Base-by-base conservation (phyloP, 331 rosid species). In the Telfairia occidentalis region DNA sequence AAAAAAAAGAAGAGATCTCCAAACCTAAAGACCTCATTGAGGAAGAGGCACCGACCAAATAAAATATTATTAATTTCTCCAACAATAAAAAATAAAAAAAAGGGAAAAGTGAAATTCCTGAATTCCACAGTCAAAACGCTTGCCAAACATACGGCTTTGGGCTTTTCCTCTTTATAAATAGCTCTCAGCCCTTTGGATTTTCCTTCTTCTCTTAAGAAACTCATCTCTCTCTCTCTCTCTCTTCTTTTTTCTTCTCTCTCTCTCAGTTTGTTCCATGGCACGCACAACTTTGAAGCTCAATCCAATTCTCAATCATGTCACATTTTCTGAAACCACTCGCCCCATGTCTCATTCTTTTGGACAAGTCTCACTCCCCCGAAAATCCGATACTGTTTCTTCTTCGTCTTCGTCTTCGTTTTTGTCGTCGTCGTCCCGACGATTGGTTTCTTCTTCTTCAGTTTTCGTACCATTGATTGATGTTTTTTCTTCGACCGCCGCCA, bases 1-100 rank as follows among this genome's bases (percentile, higher is more conserved):
- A n/a, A n/a, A n/a, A n/a, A n/a, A n/a, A n/a, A n/a, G n/a, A n/a
- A n/a, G n/a, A n/a, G n/a, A n/a, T n/a, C n/a, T n/a, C 40, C 65
- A 24, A 74, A 45, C 23, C 80, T 59, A 73, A 77, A 67, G 74
- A 40, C 59, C 73, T 21, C 10, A 73, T 13, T n/a, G n/a, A n/a
- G n/a, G n/a, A n/a, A n/a, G 37, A 0, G 46, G 74, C 74, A 88
- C 97, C 94, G 93, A 92, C 97, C 97, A 86, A 82, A 76, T 78
- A 78, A 79, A 81, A 74, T 48, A 79, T 11, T 48, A 79, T 35
- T 32, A 74, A 5, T 55, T 74, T 55, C 55, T 72, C 52, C 34
- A 40, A 43, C n/a, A 55, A 12, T 9, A 5, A 57, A 12, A 2
- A 4, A 10, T 9, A 3, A 53, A 49, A 61, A 34, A 35, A n/a